These are phyloP conservation scores for Panicum hallii DNA, from an alignment of 202 grass and related monocot genomes.

Conservation along the genomic window DNA sequence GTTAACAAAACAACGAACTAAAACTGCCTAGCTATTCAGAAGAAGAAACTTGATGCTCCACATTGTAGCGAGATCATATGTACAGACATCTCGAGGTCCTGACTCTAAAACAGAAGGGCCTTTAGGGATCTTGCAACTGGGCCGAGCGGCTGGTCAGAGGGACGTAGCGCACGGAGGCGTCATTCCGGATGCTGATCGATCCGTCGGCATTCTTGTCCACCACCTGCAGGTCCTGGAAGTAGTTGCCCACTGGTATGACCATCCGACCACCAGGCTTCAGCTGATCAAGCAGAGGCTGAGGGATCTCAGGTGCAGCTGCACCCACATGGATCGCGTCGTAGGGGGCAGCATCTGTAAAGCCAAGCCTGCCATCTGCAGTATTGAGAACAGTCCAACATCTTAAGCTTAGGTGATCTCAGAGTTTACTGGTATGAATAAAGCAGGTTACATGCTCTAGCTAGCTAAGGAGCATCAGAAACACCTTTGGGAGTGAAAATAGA, in stretches of 20 bases:
- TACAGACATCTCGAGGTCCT: background rate
- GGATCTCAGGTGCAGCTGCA: conserved; percentile 74
- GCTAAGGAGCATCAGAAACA: background rate
- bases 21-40: conserved; percentile 13
- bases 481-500: background rate
- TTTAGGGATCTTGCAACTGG: conserved; percentile 59
- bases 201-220: conserved; percentile 81
- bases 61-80: background rate
- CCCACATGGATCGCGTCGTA: conserved; percentile 86
- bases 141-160: conserved; percentile 74
- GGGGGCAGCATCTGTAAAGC: conserved; percentile 66
- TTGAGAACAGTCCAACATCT: background rate
- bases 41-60: background rate
- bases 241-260: conserved; percentile 84
- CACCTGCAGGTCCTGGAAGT: conserved; percentile 78
- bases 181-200: conserved; percentile 46
- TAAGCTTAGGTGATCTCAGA: conserved; percentile 3
- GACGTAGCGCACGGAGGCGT: conserved; percentile 72
- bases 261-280: conserved; percentile 85
- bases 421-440: background rate
- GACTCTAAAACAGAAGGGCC: background rate
- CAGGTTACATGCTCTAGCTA: background rate
- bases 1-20: background rate
- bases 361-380: conserved; percentile 77
- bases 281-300: conserved; percentile 73